Evolutionary conservation across 306 rosid species (phyloP).

Genomic region (Cucurbita ficifolia): DNA sequence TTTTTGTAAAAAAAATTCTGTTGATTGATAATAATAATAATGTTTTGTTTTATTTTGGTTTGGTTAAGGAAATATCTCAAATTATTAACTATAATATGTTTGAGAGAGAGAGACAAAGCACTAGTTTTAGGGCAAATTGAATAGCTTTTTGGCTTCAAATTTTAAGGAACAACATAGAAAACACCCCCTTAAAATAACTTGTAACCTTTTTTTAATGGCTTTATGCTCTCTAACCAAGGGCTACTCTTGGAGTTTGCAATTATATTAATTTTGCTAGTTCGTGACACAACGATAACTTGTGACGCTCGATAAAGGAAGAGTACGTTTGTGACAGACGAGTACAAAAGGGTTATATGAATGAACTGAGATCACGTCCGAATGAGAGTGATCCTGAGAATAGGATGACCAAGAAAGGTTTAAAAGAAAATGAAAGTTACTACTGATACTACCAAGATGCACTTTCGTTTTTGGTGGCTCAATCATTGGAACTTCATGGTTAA

Average conservation of each 20-base stretch:
- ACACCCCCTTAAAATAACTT: not conserved
- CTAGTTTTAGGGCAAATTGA: constrained; percentile 25
- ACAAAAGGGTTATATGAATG: too few species aligned
- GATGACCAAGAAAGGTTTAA: too few species aligned
- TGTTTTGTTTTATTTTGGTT: constrained; percentile 6
- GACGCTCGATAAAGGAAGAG: too few species aligned
- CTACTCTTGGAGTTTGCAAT: constrained; percentile 45
- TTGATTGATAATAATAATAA: constrained; percentile 14
- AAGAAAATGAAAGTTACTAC: too few species aligned
- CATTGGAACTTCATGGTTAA: too few species aligned
- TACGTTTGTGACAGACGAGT: too few species aligned
- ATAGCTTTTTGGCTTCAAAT: constrained; percentile 34
- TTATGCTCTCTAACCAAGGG: constrained; percentile 41
- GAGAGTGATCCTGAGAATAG: too few species aligned
- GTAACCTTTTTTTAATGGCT: constrained; percentile 12
- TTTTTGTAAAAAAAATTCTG: not conserved
- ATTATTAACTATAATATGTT: constrained; percentile 11
- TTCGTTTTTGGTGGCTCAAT: too few species aligned
- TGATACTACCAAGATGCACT: too few species aligned
- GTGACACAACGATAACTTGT: too few species aligned
- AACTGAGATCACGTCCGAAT: too few species aligned
- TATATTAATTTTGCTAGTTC: not conserved
- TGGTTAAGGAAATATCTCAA: not conserved
- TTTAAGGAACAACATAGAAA: constrained; percentile 49
- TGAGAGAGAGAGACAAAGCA: constrained; percentile 56